These are phyloP conservation scores for Blastobotrys americana DNA, from an alignment of 805 yeast genomes.

Conservation along the genomic window DNA sequence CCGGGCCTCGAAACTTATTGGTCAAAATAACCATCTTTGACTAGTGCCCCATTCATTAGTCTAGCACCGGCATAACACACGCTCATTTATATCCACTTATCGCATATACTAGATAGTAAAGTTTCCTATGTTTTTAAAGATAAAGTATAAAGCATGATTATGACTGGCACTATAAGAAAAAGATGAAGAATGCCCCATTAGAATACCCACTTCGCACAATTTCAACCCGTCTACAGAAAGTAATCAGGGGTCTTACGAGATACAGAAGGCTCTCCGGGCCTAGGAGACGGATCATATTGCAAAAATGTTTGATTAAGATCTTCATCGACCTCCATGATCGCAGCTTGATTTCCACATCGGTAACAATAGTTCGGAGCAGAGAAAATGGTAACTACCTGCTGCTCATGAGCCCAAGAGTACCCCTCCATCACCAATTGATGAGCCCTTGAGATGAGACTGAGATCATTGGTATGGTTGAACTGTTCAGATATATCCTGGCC, in stretches of 20 bases:
- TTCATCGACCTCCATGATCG: conserved; percentile 96
- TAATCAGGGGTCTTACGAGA: conserved; percentile 96
- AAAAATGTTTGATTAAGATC: conserved; percentile 74
- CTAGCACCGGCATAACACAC: too few relatives aligned
- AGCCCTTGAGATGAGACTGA: conserved; percentile 85
- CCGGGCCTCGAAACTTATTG: conserved; percentile 38
- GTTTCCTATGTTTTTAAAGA: too few relatives aligned
- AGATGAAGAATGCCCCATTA: too few relatives aligned
- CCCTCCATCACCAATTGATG: conserved; percentile 99
- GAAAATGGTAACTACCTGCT: conserved; percentile 87
- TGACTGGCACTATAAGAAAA: too few relatives aligned
- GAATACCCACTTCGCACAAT: too few relatives aligned
- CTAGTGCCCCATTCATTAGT: too few relatives aligned
- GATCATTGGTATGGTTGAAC: conserved; percentile 87
- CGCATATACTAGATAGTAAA: too few relatives aligned
- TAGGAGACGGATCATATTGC: conserved; percentile 92
- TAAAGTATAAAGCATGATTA: too few relatives aligned
- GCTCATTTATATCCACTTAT: too few relatives aligned
- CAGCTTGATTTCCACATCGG: conserved; percentile 97
- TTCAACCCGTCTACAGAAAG: conserved; percentile 52
- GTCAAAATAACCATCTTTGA: too few relatives aligned
- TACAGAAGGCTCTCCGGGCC: conserved; percentile 98
- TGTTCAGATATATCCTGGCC: conserved; percentile 96
- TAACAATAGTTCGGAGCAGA: conserved; percentile 96
- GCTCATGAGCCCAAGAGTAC: conserved; percentile 90